phyloP scores from a whole-genome alignment of 768 basidiomycete genomes.

The Tulasnella sp. region DNA sequence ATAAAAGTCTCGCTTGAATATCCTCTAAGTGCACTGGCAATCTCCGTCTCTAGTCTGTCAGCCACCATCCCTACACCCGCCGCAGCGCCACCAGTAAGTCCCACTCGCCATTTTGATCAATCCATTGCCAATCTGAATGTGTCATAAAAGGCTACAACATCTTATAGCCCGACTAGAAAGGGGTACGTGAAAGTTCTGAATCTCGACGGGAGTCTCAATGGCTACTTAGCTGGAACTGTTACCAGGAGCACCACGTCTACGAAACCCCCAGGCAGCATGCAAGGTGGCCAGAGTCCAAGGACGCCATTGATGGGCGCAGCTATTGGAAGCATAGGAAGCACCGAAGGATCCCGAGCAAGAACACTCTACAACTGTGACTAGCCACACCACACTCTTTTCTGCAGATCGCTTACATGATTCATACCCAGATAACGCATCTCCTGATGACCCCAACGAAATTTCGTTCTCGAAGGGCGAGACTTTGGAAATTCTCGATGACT shows the following conservation, averaged over 20 bases:
- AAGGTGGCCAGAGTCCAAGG: constrained; percentile 47
- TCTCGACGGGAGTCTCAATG: no score
- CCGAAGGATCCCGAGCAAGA: no score
- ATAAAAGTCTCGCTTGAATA: no score
- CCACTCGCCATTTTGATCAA: no score
- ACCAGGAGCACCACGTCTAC: constrained; percentile 29
- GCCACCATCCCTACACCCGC: not conserved
- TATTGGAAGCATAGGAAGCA: constrained; percentile 52
- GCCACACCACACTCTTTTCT: constrained; percentile 18
- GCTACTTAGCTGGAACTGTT: not conserved
- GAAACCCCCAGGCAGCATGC: constrained; percentile 25
- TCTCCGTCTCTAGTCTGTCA: not conserved
- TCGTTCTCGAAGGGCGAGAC: constrained; percentile 91
- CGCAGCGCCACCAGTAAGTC: not conserved
- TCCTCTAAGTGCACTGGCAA: not conserved
- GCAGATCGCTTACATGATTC: constrained; percentile 8
- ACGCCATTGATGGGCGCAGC: constrained; percentile 52
- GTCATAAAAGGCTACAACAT: no score
- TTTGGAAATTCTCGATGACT: constrained; percentile 89
- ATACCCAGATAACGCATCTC: constrained; percentile 78
- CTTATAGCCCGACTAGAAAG: no score
- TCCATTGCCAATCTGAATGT: no score
- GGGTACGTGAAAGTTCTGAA: no score
- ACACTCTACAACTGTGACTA: constrained; percentile 86
- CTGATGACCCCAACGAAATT: constrained; percentile 96